A percentile compares a stretch with the other conserved stretches of the same genome.
Evolutionary conservation across 495 filamentous ascomycete genomes (phyloP).

Genomic region (Xylaria venustula): DNA sequence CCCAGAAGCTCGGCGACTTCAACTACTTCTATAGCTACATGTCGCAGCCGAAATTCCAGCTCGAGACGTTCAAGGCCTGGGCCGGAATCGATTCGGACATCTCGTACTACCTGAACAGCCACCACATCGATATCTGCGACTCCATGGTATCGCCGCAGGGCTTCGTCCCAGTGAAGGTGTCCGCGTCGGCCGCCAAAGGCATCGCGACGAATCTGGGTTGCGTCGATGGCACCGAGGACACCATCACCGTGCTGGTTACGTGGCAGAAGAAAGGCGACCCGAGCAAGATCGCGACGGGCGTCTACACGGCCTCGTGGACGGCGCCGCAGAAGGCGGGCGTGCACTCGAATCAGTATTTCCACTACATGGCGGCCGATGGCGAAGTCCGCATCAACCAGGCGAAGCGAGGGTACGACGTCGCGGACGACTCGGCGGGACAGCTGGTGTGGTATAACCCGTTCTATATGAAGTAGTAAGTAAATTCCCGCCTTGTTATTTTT

Average conservation of each 20-base stretch:
- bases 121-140: slow-evolving; percentile 89
- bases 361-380: slow-evolving; percentile 79
- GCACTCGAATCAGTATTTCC: slow-evolving; percentile 94
- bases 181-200: slow-evolving; percentile 71
- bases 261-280: slow-evolving; percentile 74
- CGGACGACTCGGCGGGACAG: slow-evolving; percentile 66
- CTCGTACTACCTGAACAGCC: slow-evolving; percentile 90
- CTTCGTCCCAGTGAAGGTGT: slow-evolving; percentile 75
- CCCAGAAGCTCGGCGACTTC: slow-evolving; percentile 78
- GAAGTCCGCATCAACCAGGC: slow-evolving; percentile 91
- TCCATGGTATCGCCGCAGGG: slow-evolving; percentile 73
- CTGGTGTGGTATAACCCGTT: slow-evolving; percentile 90
- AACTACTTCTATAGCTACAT: slow-evolving; percentile 99
- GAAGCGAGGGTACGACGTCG: slow-evolving; percentile 93
- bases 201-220: slow-evolving; percentile 73
- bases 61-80: slow-evolving; percentile 97
- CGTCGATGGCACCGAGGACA: slow-evolving; percentile 79
- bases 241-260: slow-evolving; percentile 83
- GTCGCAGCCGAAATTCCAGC: slow-evolving; percentile 88
- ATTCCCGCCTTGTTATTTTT: background rate
- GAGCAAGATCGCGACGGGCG: slow-evolving; percentile 73
- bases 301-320: slow-evolving; percentile 94
- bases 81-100: slow-evolving; percentile 89
- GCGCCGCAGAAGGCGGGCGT: slow-evolving; percentile 89
- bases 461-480: slow-evolving; percentile 77